These are phyloP conservation scores for Clausena lansium DNA, from an alignment of 345 rosid species.

Conservation along the genomic window DNA sequence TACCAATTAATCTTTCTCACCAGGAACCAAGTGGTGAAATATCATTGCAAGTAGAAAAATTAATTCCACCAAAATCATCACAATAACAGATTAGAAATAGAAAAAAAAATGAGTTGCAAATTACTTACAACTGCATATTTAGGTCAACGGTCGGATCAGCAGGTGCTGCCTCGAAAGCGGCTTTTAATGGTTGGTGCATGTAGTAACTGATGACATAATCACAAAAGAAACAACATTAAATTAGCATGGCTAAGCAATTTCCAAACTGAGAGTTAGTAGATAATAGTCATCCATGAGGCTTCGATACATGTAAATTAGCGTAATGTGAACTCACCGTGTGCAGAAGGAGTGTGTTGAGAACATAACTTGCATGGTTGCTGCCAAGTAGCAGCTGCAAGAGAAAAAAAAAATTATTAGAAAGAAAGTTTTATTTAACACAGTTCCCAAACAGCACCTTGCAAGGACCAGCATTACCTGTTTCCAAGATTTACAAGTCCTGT, in stretches of 20 bases:
- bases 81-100: neutral
- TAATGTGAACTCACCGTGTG: slow-evolving; percentile 48
- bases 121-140: slow-evolving; percentile 90
- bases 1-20: neutral
- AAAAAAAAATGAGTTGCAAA: slow-evolving; percentile 11
- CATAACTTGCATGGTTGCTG: slow-evolving; percentile 94
- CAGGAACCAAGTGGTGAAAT: neutral
- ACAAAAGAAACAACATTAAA: slow-evolving; percentile 13
- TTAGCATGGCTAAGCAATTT: slow-evolving; percentile 10
- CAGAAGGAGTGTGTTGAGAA: slow-evolving; percentile 74
- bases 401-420: slow-evolving; percentile 26
- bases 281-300: slow-evolving; percentile 5
- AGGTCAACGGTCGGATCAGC: slow-evolving; percentile 97
- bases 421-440: slow-evolving; percentile 11
- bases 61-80: neutral
- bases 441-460: slow-evolving; percentile 3
- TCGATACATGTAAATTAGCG: slow-evolving; percentile 6
- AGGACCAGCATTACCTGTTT: slow-evolving; percentile 61
- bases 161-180: slow-evolving; percentile 82
- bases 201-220: slow-evolving; percentile 54
- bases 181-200: slow-evolving; percentile 61
- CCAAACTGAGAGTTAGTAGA: neutral
- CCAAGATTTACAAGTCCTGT: slow-evolving; percentile 98
- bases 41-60: neutral
- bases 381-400: slow-evolving; percentile 90